phyloP scores from a whole-genome alignment of 495 filamentous ascomycete species.

The Hypoxylon perforatum region DNA sequence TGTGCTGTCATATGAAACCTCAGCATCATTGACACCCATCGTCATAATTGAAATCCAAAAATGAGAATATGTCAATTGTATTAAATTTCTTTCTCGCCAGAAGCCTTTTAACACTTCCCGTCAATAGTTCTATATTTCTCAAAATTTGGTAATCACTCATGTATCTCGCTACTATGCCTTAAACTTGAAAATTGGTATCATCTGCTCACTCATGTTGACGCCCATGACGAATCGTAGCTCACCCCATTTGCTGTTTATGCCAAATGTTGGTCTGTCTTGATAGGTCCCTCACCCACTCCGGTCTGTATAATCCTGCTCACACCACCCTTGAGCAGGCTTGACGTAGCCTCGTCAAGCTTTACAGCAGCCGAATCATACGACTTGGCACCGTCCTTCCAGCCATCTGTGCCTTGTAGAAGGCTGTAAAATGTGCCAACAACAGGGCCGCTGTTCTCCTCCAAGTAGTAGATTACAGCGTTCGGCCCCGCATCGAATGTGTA shows the following conservation, averaged over 20 bases:
- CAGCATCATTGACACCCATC: no score
- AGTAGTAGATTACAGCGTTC: constrained; percentile 95
- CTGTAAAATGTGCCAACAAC: constrained; percentile 79
- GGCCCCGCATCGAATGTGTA: constrained; percentile 99
- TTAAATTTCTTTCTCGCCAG: no score
- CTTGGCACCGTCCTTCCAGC: constrained; percentile 68
- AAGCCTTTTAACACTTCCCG: no score
- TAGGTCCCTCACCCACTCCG: constrained; percentile 88
- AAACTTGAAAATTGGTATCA: constrained; percentile 1
- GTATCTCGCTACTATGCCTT: not conserved
- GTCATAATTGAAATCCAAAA: no score
- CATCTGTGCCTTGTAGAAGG: constrained; percentile 63
- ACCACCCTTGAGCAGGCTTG: constrained; percentile 75
- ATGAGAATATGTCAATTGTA: no score
- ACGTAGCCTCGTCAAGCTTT: constrained; percentile 66
- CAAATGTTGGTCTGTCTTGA: constrained; percentile 80
- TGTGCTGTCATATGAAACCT: no score
- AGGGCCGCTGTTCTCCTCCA: constrained; percentile 75
- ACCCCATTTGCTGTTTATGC: constrained; percentile 32
- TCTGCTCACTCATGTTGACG: not conserved
- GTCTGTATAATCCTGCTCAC: constrained; percentile 91
- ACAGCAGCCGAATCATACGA: constrained; percentile 58
- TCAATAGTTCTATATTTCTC: not conserved
- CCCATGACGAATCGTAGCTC: not conserved
- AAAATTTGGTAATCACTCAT: not conserved